Base-by-base conservation (phyloP, 352 stramenopile genomes). In the Blastocystis sp. region DNA sequence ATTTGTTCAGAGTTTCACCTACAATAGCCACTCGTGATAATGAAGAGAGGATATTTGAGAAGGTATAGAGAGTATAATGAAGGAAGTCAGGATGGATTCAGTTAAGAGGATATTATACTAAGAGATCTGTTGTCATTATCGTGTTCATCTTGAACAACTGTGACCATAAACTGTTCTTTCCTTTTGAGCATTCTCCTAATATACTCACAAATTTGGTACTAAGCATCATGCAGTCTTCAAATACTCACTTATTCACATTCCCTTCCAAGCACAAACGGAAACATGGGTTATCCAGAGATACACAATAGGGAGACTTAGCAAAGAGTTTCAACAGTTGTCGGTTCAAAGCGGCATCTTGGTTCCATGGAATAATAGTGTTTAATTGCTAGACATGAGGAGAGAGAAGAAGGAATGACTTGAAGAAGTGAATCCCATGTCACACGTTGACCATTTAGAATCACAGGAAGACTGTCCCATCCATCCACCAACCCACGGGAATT, bases 21-120 rank as follows among this genome's bases (percentile, higher is more conserved):
- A 83, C 42, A 21, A 54, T 65, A 49, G 37, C 27, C 4, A 65
- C 12, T 27, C 58, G 56, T 11, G 51, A 66, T 14, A 83, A 24
- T 5, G 27, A 54, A 16, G 46, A 61, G 29, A 83, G 71, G 43
- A 83, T 65, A 42, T 12, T 24, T 24, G 71, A 42, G 27, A 83
- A 83, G 12, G 71, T 83, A 29, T 51, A 83, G 71, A 83, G 46
- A 42, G 71, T 83, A 56, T 1, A 11, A 56, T 83, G 46, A 83
- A 83, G 71, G 71, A 78, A 27, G 24, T n/a, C 37, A 32, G 12
- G 2, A 46, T 57, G 42, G 29, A 63, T 9, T 52, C 19, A 42
- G 14, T 24, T 19, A 83, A 65, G 27, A 65, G 71, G 71, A 83
- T 83, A 83, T 83, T 83, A 59, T 27, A 83, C 21, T n/a, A 83